Conservation (phyloP, 768 basidiomycete genomes). For the Kwoniella europaea region DNA sequence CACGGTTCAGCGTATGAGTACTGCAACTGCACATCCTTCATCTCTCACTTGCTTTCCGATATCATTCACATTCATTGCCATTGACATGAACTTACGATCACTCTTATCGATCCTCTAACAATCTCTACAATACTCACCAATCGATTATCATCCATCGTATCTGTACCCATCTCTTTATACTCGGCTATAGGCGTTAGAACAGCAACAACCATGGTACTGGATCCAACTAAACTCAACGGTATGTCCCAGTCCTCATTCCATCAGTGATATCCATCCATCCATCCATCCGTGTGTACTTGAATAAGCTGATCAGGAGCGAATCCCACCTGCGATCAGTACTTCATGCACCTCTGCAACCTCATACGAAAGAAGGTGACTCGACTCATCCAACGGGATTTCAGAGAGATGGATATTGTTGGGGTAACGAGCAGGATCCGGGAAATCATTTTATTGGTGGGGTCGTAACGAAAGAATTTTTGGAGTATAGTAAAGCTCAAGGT, state of each 20-base stretch:
- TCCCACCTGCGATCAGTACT: constrained; percentile 27
- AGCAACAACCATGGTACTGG: constrained; percentile 45
- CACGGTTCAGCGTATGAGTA: background rate
- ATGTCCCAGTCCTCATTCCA: background rate
- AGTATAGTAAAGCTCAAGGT: constrained; percentile 53
- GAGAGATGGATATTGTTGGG: constrained; percentile 52
- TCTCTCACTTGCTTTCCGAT: background rate
- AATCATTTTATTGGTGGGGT: constrained; percentile 54
- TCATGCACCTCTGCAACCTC: constrained; percentile 44
- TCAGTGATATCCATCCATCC: background rate
- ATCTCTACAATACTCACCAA: constrained; percentile 5
- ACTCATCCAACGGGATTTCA: constrained; percentile 50
- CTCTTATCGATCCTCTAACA: constrained; percentile 25
- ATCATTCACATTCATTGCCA: background rate
- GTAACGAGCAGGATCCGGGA: constrained; percentile 45
- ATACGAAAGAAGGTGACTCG: constrained; percentile 38
- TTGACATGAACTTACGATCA: constrained; percentile 20
- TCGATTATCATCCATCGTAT: background rate
- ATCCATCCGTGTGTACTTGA: background rate
- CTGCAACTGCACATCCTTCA: background rate
- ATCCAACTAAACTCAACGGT: constrained; percentile 46
- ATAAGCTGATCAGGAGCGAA: background rate
- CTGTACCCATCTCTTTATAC: constrained; percentile 1
- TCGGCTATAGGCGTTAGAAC: constrained; percentile 6
- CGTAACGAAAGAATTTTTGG: constrained; percentile 52